Evolutionary conservation across 176 grass and related monocot genomes (phyloP).

Genomic region (Eleusine indica): DNA sequence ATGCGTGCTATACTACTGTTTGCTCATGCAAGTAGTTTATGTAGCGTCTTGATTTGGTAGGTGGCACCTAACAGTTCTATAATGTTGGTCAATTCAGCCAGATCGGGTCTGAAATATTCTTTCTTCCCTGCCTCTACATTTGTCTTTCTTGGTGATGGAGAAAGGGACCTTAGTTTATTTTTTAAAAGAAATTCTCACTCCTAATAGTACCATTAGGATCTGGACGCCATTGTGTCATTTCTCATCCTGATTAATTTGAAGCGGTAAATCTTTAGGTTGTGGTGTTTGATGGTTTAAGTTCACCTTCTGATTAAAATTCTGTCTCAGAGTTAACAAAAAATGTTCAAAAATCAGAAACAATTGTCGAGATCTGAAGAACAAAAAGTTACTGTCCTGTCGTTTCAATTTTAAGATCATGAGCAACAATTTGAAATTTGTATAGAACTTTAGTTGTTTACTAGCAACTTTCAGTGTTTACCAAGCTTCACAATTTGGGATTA

Average conservation of each 20-base stretch:
- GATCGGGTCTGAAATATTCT: conserved; percentile 27
- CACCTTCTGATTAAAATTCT: background rate
- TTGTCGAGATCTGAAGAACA: background rate
- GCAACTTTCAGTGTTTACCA: background rate
- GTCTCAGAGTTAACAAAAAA: too few species aligned
- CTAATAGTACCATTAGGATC: conserved; percentile 19
- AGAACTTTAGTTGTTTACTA: background rate
- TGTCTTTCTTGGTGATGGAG: conserved; percentile 46
- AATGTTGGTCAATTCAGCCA: conserved; percentile 48
- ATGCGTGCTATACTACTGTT: conserved; percentile 7
- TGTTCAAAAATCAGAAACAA: background rate
- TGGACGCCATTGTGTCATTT: background rate
- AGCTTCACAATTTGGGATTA: background rate
- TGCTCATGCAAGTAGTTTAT: conserved; percentile 22
- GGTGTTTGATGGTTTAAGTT: background rate
- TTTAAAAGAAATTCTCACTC: background rate
- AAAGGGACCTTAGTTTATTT: conserved; percentile 17
- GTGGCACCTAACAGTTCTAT: conserved; percentile 35
- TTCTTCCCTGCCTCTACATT: background rate
- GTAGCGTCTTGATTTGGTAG: conserved; percentile 36
- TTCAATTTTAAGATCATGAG: background rate
- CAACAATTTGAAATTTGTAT: background rate
- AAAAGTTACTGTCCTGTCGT: background rate
- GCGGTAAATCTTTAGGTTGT: background rate
- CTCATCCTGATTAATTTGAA: background rate